Base-by-base conservation (phyloP, 768 basidiomycete species). In the Tricholoma matsutake region DNA sequence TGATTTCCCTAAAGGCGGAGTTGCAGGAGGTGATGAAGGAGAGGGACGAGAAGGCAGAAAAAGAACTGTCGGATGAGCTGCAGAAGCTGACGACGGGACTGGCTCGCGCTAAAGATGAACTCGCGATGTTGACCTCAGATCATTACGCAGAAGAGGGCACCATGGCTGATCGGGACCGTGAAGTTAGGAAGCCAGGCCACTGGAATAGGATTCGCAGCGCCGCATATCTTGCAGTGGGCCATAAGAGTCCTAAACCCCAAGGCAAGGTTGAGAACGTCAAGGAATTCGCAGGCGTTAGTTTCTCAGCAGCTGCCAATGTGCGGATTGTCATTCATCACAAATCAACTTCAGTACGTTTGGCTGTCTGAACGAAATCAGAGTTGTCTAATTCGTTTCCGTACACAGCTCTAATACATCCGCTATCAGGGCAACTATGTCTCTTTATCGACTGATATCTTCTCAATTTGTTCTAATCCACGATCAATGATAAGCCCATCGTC, bases 1-100 rank as follows among this genome's bases (percentile, higher is more conserved):
- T 18, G 43, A 45, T 7, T 9, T 45, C 18, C 3, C n/a, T 45
- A 7, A 45, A 45, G 20, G 43, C 43, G 43, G 43, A 18, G 20
- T n/a, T 64, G 8, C 57, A 56, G 34, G 60, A 64, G 20, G 34
- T 59, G 3, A 45, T 37, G 28, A 54, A 31, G 29, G 34, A 51
- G n/a, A 25, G 58, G 52, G 55, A 61, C 20, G 47, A 58, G 54
- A 64, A 60, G 31, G 37, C 54, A 16, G 22, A 13, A 18, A 39
- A 43, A 18, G 60, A 59, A 16, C 31, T 34, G 5, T n/a, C 31
- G 31, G 4, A n/a, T 32, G 53, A 54, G 35, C n/a, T 54, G 10
- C 31, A 18, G 31, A 54, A 54, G 3, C 53, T 54, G 35, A 31
- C 31, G 3, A 13, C 35, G 6, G 53, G 35, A 7, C 16, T 54